Percentiles rank a stretch among this genome's conserved stretches.
These are phyloP conservation scores for Penicillium sp. DNA, from an alignment of 2,329 filamentous ascomycete genomes.

Conservation along the genomic window DNA sequence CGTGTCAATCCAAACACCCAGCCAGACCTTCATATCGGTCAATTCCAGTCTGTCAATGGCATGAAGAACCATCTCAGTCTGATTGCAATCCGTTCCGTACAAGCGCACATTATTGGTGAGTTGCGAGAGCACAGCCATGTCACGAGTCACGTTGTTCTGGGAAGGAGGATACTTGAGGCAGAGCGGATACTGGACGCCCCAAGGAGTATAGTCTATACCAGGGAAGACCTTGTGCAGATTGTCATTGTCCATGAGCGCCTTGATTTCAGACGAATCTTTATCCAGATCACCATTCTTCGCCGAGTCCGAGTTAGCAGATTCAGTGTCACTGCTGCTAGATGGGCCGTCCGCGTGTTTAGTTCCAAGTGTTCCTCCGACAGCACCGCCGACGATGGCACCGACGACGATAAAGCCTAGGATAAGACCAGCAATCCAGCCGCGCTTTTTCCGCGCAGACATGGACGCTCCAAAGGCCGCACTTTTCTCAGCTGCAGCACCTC, in stretches of 20 bases:
- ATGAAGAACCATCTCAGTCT: conserved; percentile 90
- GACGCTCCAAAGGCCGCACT: neutral
- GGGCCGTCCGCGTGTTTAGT: conserved; percentile 51
- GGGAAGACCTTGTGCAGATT: conserved; percentile 91
- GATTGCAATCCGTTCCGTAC: conserved; percentile 97
- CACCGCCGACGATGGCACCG: conserved; percentile 73
- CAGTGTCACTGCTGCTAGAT: conserved; percentile 32
- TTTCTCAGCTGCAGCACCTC: conserved; percentile 52
- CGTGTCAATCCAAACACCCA: conserved; percentile 89
- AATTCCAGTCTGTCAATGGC: conserved; percentile 76
- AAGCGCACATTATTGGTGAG: conserved; percentile 85
- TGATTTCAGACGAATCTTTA: conserved; percentile 77
- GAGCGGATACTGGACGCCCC: conserved; percentile 86
- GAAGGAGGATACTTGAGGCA: conserved; percentile 77
- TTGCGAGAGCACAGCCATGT: conserved; percentile 87
- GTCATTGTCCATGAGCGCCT: conserved; percentile 77
- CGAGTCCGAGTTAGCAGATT: conserved; percentile 64
- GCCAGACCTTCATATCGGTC: conserved; percentile 81
- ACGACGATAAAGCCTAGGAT: conserved; percentile 69
- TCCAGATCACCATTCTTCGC: conserved; percentile 70
- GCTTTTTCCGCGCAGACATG: conserved; percentile 65
- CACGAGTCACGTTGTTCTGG: conserved; percentile 92
- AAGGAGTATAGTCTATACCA: conserved; percentile 91
- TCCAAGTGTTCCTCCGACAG: conserved; percentile 73
- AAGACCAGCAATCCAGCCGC: conserved; percentile 70